phyloP scores from a whole-genome alignment of 345 rosid species.

The Populus euphratica region DNA sequence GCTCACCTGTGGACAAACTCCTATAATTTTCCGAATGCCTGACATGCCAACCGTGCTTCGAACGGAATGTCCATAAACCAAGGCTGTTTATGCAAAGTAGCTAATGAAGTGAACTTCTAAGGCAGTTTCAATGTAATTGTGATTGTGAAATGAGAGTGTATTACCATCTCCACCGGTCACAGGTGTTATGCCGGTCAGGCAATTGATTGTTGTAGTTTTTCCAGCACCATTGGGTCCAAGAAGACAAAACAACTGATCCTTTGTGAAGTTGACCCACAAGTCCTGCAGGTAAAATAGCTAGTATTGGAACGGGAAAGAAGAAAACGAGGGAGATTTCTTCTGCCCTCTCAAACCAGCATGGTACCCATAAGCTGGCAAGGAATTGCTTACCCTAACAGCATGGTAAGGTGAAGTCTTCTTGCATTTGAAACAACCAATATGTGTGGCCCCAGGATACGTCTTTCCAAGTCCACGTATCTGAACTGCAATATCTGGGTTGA shows the following conservation, averaged over 20 bases:
- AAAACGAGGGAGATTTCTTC: background rate
- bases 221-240: slow-evolving; percentile 98
- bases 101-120: background rate
- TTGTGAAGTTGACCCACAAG: slow-evolving; percentile 74
- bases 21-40: slow-evolving; percentile 64
- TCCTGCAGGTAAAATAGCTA: slow-evolving; percentile 46
- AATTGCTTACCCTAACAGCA: slow-evolving; percentile 64
- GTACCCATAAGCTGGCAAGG: background rate
- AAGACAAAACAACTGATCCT: slow-evolving; percentile 86
- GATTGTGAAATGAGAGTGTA: slow-evolving; percentile 2
- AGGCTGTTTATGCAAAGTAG: slow-evolving; percentile 41
- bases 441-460: slow-evolving; percentile 61
- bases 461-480: slow-evolving; percentile 77
- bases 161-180: slow-evolving; percentile 83
- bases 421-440: slow-evolving; percentile 60
- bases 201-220: slow-evolving; percentile 81
- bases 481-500: slow-evolving; percentile 67
- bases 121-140: background rate
- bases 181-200: slow-evolving; percentile 80
- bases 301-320: background rate
- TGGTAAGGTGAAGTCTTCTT: slow-evolving; percentile 77
- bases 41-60: slow-evolving; percentile 84
- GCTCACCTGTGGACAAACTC: slow-evolving; percentile 93
- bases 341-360: background rate
- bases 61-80: slow-evolving; percentile 69